Percentiles rank a stretch among this genome's conserved stretches.
These are phyloP conservation scores for Fonsecaea multimorphosa DNA, from an alignment of 2,329 filamentous ascomycete species.

Conservation along the genomic window DNA sequence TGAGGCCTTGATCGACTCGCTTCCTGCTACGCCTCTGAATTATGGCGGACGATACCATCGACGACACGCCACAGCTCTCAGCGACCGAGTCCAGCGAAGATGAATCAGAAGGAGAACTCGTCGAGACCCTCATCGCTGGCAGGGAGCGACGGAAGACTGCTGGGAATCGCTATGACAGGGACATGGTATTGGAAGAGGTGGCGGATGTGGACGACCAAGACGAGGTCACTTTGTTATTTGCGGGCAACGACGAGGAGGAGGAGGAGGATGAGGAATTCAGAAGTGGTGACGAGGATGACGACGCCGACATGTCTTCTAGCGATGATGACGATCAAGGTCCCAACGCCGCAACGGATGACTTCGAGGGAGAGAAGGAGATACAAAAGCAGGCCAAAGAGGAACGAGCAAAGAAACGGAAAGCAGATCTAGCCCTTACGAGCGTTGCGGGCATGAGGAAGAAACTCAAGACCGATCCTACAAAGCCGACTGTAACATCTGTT, in stretches of 20 bases:
- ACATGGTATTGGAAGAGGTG: constrained; percentile 76
- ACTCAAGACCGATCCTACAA: constrained; percentile 68
- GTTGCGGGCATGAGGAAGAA: constrained; percentile 67
- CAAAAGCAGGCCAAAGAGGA: constrained; percentile 76
- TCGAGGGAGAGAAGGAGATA: constrained; percentile 87
- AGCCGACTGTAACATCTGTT: constrained; percentile 42
- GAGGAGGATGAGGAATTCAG: constrained; percentile 58
- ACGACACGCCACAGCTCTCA: constrained; percentile 27
- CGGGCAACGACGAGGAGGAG: constrained; percentile 71
- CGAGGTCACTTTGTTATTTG: constrained; percentile 74
- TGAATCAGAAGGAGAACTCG: constrained; percentile 43
- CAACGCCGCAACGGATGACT: constrained; percentile 64
- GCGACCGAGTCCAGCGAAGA: constrained; percentile 41
- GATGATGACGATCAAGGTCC: constrained; percentile 78
- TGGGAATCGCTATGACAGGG: constrained; percentile 79
- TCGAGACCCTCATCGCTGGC: constrained; percentile 75
- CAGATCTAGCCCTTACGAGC: constrained; percentile 73
- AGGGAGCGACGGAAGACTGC: constrained; percentile 80
- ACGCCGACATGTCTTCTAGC: constrained; percentile 83
- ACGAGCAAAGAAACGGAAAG: constrained; percentile 79
- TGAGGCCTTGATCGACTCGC: not conserved
- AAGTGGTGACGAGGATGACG: constrained; percentile 70
- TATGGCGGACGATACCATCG: constrained; percentile 24
- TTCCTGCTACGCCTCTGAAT: not conserved
- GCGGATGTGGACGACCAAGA: constrained; percentile 51